phyloP scores from a whole-genome alignment of 352 stramenopile genomes.

The Pythium vanterpoolii region DNA sequence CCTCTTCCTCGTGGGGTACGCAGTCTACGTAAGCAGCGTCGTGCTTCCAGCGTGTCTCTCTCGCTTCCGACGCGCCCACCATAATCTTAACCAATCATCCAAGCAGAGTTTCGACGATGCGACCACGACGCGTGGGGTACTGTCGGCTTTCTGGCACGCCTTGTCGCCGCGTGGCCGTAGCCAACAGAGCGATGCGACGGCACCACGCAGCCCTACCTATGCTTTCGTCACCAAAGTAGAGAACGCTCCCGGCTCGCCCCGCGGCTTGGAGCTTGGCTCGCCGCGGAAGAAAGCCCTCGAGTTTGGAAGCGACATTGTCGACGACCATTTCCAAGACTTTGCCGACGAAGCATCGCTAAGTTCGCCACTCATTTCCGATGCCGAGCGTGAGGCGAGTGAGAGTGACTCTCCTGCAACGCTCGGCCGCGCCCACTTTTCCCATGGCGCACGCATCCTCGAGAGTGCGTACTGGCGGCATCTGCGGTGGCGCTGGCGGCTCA shows the following conservation, averaged over 20 bases:
- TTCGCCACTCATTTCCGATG: conserved; percentile 57
- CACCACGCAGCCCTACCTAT: conserved; percentile 29
- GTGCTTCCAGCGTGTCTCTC: conserved; percentile 50
- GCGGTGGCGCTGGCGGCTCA: conserved; percentile 64
- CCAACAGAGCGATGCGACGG: too few species aligned
- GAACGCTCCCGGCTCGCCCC: background rate
- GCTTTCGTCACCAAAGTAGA: conserved; percentile 37
- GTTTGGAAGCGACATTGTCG: conserved; percentile 50
- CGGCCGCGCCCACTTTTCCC: conserved; percentile 30
- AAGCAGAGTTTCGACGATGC: background rate
- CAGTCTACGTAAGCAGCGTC: conserved; percentile 55
- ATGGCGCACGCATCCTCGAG: conserved; percentile 34
- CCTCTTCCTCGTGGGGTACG: conserved; percentile 49
- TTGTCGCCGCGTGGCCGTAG: conserved; percentile 33
- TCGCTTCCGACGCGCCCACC: conserved; percentile 19
- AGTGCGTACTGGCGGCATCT: conserved; percentile 69
- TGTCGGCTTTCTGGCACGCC: conserved; percentile 79
- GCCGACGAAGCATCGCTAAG: conserved; percentile 34
- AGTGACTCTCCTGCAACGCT: background rate
- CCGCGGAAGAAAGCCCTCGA: conserved; percentile 13
- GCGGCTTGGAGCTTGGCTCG: conserved; percentile 18
- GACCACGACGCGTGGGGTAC: conserved; percentile 27
- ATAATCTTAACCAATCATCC: background rate
- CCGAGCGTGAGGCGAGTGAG: conserved; percentile 28
- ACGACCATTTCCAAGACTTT: conserved; percentile 63